Evolutionary conservation across 495 filamentous ascomycete genomes (phyloP).

Genomic region (Podospora didyma): DNA sequence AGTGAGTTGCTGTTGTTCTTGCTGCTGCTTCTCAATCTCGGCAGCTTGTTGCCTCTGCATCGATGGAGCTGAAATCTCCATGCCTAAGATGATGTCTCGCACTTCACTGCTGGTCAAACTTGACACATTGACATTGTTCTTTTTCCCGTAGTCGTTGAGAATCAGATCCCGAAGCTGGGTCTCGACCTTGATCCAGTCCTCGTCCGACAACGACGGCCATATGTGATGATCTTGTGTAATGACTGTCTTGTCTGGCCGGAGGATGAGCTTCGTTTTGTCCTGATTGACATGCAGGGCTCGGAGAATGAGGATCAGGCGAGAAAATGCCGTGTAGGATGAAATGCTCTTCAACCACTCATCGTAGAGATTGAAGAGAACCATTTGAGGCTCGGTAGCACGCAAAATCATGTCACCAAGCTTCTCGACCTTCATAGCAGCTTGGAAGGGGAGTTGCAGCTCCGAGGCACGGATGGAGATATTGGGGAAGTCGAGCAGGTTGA

Average conservation of each 20-base stretch:
- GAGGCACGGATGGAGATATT: conserved; percentile 99
- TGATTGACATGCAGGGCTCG: conserved; percentile 96
- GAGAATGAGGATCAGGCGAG: conserved; percentile 89
- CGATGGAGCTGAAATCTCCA: conserved; percentile 98
- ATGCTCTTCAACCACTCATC: conserved; percentile 99
- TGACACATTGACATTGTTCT: conserved; percentile 98
- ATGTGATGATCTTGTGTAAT: conserved; percentile 99
- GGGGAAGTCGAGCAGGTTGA: conserved; percentile 96
- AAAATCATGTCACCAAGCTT: conserved; percentile 99
- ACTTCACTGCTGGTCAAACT: conserved; percentile 96
- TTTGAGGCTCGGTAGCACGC: conserved; percentile 94
- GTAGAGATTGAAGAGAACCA: conserved; percentile 99
- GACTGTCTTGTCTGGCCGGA: conserved; percentile 97
- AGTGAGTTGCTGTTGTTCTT: conserved; percentile 93
- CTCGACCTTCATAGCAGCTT: conserved; percentile 99
- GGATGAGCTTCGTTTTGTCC: conserved; percentile 95
- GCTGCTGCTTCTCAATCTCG: conserved; percentile 98
- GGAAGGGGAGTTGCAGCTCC: conserved; percentile 96
- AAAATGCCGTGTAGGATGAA: conserved; percentile 98
- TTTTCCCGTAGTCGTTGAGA: conserved; percentile 98
- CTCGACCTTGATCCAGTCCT: conserved; percentile 99
- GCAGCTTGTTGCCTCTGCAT: conserved; percentile 98
- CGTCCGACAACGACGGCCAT: conserved; percentile 91
- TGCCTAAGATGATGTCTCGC: conserved; percentile 97
- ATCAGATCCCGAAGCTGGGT: conserved; percentile 93